Conservation (phyloP, 1,284 basidiomycete genomes). For the Earliella scabrosa region DNA sequence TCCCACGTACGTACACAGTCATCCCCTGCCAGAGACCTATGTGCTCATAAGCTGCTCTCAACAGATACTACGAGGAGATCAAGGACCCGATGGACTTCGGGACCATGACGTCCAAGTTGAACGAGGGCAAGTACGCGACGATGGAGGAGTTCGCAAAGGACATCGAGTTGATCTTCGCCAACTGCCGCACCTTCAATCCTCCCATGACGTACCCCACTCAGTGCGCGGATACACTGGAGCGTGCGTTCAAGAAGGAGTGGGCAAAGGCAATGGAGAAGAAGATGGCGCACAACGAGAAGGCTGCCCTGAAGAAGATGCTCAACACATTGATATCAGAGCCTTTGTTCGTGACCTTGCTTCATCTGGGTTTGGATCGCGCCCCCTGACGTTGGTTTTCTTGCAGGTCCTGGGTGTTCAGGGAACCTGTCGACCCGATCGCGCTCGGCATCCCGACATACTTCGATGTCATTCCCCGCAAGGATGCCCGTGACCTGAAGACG, state of each 20-base stretch:
- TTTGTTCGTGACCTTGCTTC: conserved; percentile 51
- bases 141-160: conserved; percentile 88
- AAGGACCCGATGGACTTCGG: conserved; percentile 93
- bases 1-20: conserved; percentile 82
- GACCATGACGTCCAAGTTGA: conserved; percentile 80
- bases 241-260: conserved; percentile 88
- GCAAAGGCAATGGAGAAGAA: conserved; percentile 75
- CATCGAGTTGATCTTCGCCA: conserved; percentile 84
- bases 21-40: too few species aligned
- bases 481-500: conserved; percentile 86
- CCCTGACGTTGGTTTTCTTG: background rate
- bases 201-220: conserved; percentile 75
- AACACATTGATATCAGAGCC: conserved; percentile 75
- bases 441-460: conserved; percentile 85
- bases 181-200: conserved; percentile 91
- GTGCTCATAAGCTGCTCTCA: too few species aligned
- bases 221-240: conserved; percentile 78
- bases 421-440: conserved; percentile 82
- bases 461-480: conserved; percentile 80
- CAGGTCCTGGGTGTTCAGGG: conserved; percentile 80
- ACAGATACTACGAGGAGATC: conserved; percentile 93
- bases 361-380: too few species aligned
- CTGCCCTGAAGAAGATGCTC: conserved; percentile 76
- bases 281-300: conserved; percentile 82
- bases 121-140: conserved; percentile 67